Percentiles rank a stretch among this genome's conserved stretches.
These are phyloP conservation scores for Aurantiochytrium sp. DNA, from an alignment of 108 stramenopile genomes.

Conservation along the genomic window DNA sequence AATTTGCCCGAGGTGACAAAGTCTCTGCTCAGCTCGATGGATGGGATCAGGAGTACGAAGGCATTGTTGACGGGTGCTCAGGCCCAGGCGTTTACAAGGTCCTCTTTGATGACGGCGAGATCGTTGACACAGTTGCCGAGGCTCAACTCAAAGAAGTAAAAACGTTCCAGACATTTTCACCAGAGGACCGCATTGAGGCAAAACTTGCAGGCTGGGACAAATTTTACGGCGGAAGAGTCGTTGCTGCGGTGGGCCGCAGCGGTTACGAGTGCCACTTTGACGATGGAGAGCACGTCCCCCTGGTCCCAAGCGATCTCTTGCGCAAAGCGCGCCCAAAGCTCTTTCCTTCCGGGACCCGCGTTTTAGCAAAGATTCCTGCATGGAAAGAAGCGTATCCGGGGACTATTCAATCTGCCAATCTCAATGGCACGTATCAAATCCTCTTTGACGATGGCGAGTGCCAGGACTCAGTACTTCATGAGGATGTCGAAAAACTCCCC, in stretches of 20 bases:
- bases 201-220: neutral
- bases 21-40: neutral
- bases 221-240: neutral
- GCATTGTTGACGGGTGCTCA: neutral
- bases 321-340: neutral
- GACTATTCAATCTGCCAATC: neutral
- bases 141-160: neutral
- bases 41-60: neutral
- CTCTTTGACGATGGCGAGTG: neutral
- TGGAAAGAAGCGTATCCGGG: neutral
- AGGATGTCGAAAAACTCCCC: neutral
- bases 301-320: neutral
- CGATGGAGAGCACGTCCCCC: neutral
- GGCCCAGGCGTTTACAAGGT: neutral
- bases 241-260: neutral
- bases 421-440: neutral
- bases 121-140: neutral
- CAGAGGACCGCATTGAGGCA: neutral
- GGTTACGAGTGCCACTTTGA: neutral
- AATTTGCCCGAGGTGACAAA: neutral
- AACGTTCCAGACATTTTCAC: neutral
- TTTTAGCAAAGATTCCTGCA: neutral
- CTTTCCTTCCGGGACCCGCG: neutral
- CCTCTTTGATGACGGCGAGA: slow-evolving; percentile 7
- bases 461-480: neutral